Evolutionary conservation across 2,329 filamentous ascomycete species (phyloP).

Genomic region (Fusarium musae): DNA sequence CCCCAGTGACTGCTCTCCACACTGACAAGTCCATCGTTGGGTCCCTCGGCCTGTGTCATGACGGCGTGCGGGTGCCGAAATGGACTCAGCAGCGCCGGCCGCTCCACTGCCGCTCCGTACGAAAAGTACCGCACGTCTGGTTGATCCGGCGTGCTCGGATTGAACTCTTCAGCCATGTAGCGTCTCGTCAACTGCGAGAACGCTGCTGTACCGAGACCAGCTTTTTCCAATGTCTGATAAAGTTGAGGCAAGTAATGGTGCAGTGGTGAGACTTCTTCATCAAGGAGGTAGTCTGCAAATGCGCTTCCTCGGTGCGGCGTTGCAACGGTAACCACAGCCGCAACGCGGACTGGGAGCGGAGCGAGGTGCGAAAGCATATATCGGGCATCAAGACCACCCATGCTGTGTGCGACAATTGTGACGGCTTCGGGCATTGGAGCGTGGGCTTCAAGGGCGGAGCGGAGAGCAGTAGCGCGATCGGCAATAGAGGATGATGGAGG

Average conservation of each 20-base stretch:
- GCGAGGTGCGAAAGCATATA: constrained; percentile 71
- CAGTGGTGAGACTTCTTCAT: constrained; percentile 52
- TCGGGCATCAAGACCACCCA: constrained; percentile 73
- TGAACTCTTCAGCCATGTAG: constrained; percentile 70
- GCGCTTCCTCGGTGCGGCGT: constrained; percentile 66
- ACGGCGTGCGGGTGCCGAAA: constrained; percentile 66
- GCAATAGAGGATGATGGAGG: constrained; percentile 71
- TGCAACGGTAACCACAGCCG: constrained; percentile 64
- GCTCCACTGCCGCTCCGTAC: constrained; percentile 64
- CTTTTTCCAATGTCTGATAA: constrained; percentile 61
- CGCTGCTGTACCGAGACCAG: constrained; percentile 68
- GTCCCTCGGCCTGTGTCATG: constrained; percentile 63
- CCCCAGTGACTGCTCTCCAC: constrained; percentile 72
- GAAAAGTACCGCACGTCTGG: constrained; percentile 68
- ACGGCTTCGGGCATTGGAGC: constrained; percentile 62
- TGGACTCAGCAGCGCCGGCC: constrained; percentile 70
- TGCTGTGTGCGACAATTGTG: constrained; percentile 79
- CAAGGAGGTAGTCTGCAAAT: constrained; percentile 65
- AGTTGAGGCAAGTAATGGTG: constrained; percentile 63
- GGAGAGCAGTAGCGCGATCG: constrained; percentile 68
- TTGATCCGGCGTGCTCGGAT: constrained; percentile 65
- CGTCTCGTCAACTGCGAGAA: constrained; percentile 69
- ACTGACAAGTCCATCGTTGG: constrained; percentile 76
- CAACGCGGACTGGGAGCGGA: constrained; percentile 59
- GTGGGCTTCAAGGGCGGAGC: constrained; percentile 60